Conservation (phyloP, 2,329 filamentous ascomycete species). For the Juglanconis sp. region DNA sequence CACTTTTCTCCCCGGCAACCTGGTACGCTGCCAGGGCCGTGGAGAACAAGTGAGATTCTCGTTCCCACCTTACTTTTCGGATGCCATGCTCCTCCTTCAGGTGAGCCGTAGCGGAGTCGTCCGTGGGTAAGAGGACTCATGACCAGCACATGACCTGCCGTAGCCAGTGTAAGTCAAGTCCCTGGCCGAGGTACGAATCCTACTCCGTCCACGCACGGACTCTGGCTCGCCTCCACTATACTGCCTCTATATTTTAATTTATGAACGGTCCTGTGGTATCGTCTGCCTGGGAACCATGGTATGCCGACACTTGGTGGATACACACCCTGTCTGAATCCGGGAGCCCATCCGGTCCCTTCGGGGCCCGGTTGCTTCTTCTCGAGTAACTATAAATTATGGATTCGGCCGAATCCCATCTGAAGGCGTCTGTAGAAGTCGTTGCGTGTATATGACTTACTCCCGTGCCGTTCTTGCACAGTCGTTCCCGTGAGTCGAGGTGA, state of each 20-base stretch:
- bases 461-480: background rate
- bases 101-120: no score
- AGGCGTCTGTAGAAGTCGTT: background rate
- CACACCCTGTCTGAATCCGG: background rate
- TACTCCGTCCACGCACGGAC: background rate
- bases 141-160: background rate
- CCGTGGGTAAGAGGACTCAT: no score
- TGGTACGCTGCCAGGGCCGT: background rate
- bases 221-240: background rate
- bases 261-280: no score
- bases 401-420: slow-evolving; percentile 8
- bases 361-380: slow-evolving; percentile 1
- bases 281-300: background rate
- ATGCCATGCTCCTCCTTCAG: background rate
- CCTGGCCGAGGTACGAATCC: background rate
- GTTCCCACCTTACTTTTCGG: slow-evolving; percentile 3
- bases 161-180: background rate
- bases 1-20: no score
- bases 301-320: background rate
- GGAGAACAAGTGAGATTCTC: background rate
- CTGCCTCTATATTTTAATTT: background rate
- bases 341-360: background rate
- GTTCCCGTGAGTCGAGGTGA: slow-evolving; percentile 1
- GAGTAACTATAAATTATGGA: slow-evolving; percentile 4
- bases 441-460: background rate